phyloP scores from a whole-genome alignment of 2,329 filamentous ascomycete genomes.

The Coniochaeta sp. region DNA sequence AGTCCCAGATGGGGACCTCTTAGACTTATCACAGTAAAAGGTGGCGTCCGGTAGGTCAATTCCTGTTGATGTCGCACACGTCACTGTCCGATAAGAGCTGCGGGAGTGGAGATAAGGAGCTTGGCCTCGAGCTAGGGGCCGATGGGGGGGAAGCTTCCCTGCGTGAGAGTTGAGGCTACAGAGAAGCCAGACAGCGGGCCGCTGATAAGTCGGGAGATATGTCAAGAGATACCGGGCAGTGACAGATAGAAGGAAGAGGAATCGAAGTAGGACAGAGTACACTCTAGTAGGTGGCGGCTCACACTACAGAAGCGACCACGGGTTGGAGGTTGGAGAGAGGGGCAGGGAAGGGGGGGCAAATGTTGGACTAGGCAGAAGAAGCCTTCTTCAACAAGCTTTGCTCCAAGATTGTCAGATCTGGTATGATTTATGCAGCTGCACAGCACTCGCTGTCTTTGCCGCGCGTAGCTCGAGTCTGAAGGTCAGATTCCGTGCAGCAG shows the following conservation, averaged over 20 bases:
- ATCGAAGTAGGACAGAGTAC: too few species aligned
- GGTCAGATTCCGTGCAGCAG: not conserved
- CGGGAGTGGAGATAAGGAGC: not conserved
- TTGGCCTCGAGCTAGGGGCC: not conserved
- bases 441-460: not conserved
- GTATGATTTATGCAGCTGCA: not conserved
- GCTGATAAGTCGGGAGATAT: too few species aligned
- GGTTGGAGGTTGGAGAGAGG: not conserved
- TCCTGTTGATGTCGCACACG: not conserved
- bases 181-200: too few species aligned
- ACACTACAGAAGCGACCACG: too few species aligned
- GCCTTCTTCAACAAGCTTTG: too few species aligned
- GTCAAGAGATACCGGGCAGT: too few species aligned
- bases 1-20: not conserved
- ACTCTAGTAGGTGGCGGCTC: too few species aligned
- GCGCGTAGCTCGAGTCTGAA: not conserved
- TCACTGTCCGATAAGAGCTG: not conserved
- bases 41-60: not conserved
- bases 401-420: too few species aligned
- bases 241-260: too few species aligned
- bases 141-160: too few species aligned
- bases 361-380: too few species aligned
- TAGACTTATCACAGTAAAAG: not conserved
- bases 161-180: too few species aligned
- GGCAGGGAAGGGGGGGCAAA: not conserved